Base-by-base conservation (phyloP, 1,284 basidiomycete genomes). In the Hemileia vastatrix region DNA sequence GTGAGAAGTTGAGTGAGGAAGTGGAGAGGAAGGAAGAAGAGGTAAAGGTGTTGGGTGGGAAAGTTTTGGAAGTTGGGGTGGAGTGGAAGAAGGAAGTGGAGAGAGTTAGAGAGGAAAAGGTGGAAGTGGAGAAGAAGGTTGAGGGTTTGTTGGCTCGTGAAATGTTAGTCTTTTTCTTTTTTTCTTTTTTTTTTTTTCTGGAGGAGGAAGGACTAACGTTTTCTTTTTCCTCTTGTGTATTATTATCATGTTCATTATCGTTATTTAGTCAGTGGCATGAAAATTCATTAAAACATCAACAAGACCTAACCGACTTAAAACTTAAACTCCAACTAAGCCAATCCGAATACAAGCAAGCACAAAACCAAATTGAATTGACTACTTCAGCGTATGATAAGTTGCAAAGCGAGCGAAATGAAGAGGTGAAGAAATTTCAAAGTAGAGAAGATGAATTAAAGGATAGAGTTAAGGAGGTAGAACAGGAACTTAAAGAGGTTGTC, bases 161-260 rank as follows among this genome's bases (percentile, higher is more conserved):
- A 58, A 21, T 24, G 57, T 58, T 19, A 58, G 57, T 58, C 18
- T 18, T 18, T 40, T 57, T 43, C 15, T 43, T 43, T 43, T n/a
- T n/a, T n/a, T n/a, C n/a, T n/a, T n/a, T n/a, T n/a, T n/a, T n/a
- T n/a, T n/a, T n/a, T n/a, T n/a, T n/a, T n/a, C n/a, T n/a, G n/a
- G n/a, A n/a, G n/a, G n/a, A n/a, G n/a, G n/a, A n/a, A n/a, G n/a
- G n/a, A n/a, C n/a, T n/a, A n/a, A n/a, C n/a, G n/a, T n/a, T n/a
- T n/a, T n/a, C n/a, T n/a, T n/a, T n/a, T n/a, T n/a, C n/a, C n/a
- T n/a, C n/a, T n/a, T n/a, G n/a, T n/a, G n/a, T n/a, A n/a, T n/a
- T n/a, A n/a, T n/a, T n/a, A n/a, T n/a, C n/a, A n/a, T n/a, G n/a
- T n/a, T n/a, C n/a, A n/a, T n/a, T n/a, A n/a, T n/a, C n/a, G n/a